Evolutionary conservation across 257 asterid species (phyloP).

Genomic region (Solanum dulcamara): DNA sequence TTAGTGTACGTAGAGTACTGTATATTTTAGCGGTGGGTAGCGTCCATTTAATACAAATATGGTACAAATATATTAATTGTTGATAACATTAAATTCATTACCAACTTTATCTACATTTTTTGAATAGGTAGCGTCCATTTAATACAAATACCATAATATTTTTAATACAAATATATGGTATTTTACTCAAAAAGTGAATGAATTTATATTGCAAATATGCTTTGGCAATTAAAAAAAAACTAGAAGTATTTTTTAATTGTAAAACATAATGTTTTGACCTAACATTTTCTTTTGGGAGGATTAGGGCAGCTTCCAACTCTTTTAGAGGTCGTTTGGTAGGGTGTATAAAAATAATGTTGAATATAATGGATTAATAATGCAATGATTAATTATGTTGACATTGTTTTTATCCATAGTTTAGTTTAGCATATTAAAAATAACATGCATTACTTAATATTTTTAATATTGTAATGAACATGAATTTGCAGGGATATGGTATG

Average conservation of each 20-base stretch:
- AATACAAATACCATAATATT: too few species aligned
- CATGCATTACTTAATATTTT: neutral
- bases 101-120: neutral
- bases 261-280: neutral
- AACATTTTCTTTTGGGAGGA: neutral
- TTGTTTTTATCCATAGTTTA: neutral
- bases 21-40: neutral
- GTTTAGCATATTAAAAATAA: too few species aligned
- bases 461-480: neutral
- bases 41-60: neutral
- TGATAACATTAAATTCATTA: neutral
- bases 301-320: neutral
- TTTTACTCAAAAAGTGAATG: neutral
- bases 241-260: neutral
- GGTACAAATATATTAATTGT: neutral
- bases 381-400: neutral
- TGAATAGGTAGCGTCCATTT: neutral
- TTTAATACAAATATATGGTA: neutral
- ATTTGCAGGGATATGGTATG: constrained; percentile 79
- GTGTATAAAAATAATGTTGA: neutral
- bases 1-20: neutral
- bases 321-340: accelerated
- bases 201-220: neutral
- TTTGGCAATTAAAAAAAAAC: neutral
- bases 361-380: neutral